Conservation (phyloP, 176 grass and related monocot genomes). For the Leersia perrieri region DNA sequence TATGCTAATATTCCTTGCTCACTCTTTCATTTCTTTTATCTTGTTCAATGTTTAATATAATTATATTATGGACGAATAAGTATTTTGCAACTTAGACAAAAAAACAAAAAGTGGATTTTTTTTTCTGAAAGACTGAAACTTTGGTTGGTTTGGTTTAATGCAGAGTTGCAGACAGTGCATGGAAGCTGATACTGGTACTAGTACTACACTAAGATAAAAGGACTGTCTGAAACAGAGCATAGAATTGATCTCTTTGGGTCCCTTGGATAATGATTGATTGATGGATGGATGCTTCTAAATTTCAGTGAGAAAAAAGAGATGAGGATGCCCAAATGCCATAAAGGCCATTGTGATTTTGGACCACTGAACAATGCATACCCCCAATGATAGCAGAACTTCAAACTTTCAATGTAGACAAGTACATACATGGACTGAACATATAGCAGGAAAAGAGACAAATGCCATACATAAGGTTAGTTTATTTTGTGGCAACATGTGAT, state of each 20-base stretch:
- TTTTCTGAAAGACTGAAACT: not conserved
- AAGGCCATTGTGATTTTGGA: not conserved
- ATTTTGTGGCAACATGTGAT: not conserved
- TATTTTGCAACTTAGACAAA: not conserved
- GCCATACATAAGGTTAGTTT: not conserved
- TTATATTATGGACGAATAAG: not conserved
- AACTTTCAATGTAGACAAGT: not conserved
- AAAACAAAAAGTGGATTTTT: not conserved
- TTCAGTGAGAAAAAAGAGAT: not conserved
- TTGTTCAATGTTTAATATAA: not conserved
- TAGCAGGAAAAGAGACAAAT: not conserved
- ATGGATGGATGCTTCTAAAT: not conserved
- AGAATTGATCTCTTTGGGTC: not conserved
- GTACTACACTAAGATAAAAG: not conserved
- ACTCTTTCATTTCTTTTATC: not conserved
- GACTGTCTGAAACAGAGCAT: not conserved
- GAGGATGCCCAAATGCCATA: not conserved
- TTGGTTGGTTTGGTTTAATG: not conserved
- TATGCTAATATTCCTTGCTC: not conserved
- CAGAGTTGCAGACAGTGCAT: not conserved
- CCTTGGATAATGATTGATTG: not conserved
- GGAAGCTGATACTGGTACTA: not conserved
- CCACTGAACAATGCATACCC: not conserved
- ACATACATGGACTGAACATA: not conserved
- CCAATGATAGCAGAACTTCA: not conserved